These are phyloP conservation scores for Neurospora africana DNA, from an alignment of 495 filamentous ascomycete species.

Conservation along the genomic window DNA sequence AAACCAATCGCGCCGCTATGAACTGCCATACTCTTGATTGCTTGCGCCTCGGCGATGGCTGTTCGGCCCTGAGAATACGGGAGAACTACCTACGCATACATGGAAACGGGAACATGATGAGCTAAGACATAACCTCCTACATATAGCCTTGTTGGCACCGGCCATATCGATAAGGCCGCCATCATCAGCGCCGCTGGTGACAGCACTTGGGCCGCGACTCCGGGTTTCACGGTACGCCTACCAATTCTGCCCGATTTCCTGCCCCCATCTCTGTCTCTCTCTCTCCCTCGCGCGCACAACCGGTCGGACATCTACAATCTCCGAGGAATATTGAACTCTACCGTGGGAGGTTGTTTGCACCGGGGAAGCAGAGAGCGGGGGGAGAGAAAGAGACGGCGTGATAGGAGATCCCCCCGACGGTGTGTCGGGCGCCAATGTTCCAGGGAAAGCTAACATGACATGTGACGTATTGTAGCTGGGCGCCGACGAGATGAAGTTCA, in stretches of 20 bases:
- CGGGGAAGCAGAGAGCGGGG: background rate
- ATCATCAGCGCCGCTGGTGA: slow-evolving; percentile 76
- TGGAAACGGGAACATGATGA: background rate
- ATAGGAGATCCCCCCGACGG: background rate
- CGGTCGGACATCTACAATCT: background rate
- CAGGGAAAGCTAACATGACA: background rate
- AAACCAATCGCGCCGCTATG: background rate
- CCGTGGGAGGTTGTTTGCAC: background rate
- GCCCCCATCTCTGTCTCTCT: background rate
- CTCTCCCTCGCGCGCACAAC: background rate
- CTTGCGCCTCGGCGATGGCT: background rate
- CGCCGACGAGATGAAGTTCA: slow-evolving; percentile 48
- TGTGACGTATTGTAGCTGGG: slow-evolving; percentile 33
- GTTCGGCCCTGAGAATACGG: background rate
- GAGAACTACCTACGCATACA: background rate
- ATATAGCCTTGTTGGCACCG: slow-evolving; percentile 66
- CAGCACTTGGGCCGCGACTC: slow-evolving; percentile 67
- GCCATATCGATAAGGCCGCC: slow-evolving; percentile 77
- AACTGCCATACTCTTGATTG: background rate
- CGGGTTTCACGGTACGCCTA: slow-evolving; percentile 58
- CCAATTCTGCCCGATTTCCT: slow-evolving; percentile 1
- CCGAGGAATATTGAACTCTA: background rate
- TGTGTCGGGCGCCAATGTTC: background rate
- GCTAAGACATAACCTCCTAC: background rate
- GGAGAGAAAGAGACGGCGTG: background rate